Conservation (phyloP, 306 rosid species). For the Boehmeria nivea region DNA sequence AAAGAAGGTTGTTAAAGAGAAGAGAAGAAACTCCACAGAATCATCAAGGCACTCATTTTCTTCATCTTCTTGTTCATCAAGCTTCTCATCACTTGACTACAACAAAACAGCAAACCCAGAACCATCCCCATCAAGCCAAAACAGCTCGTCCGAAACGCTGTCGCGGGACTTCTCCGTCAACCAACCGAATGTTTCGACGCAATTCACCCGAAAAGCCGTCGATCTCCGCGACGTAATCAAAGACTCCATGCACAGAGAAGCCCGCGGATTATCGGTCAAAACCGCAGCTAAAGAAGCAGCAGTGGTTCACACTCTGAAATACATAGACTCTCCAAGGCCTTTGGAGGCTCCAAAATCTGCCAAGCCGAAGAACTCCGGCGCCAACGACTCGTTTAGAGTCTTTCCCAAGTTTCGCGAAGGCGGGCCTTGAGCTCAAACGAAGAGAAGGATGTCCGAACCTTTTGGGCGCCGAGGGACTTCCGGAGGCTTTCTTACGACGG, state of each 20-base stretch:
- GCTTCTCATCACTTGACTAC: conserved; percentile 68
- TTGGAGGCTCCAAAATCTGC: conserved; percentile 27
- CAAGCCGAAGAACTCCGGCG: conserved; percentile 26
- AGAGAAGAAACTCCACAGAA: conserved; percentile 54
- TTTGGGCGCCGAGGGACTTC: conserved; percentile 19
- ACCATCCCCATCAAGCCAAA: conserved; percentile 29
- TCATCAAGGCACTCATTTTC: conserved; percentile 57
- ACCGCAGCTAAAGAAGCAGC: conserved; percentile 43
- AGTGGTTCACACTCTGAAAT: conserved; percentile 40
- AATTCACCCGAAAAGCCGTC: conserved; percentile 24
- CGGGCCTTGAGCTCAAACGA: conserved; percentile 33
- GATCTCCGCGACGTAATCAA: conserved; percentile 42
- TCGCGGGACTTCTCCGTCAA: conserved; percentile 28
- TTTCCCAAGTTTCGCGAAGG: conserved; percentile 37
- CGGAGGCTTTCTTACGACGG: conserved; percentile 80
- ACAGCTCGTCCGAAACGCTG: conserved; percentile 17
- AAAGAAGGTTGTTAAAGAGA: conserved; percentile 40
- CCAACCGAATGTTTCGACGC: conserved; percentile 18
- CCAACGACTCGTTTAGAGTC: conserved; percentile 37
- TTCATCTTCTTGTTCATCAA: conserved; percentile 72
- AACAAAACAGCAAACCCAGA: conserved; percentile 46
- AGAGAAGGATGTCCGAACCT: conserved; percentile 18
- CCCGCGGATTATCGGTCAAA: conserved; percentile 46
- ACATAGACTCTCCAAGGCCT: conserved; percentile 83
- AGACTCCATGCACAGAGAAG: conserved; percentile 51